These are phyloP conservation scores for Penicillium occitanis DNA, from an alignment of 2,329 filamentous ascomycete species.

Conservation along the genomic window DNA sequence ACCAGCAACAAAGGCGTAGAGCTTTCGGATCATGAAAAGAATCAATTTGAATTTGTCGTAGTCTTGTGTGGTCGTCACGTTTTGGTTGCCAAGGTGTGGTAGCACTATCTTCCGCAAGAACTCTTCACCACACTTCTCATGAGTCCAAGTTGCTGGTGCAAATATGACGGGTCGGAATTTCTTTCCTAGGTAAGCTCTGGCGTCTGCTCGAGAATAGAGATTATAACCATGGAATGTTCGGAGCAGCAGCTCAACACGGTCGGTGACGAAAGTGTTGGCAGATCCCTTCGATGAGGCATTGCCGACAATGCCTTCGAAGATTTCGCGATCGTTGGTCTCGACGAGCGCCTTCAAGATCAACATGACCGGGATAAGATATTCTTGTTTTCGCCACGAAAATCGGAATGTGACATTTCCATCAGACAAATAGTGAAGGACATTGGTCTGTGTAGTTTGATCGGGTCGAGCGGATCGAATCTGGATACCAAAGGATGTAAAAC, in stretches of 20 bases:
- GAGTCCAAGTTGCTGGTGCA: slow-evolving; percentile 76
- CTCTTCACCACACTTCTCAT: slow-evolving; percentile 87
- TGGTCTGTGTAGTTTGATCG: slow-evolving; percentile 98
- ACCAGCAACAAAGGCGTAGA: slow-evolving; percentile 88
- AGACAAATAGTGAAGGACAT: slow-evolving; percentile 90
- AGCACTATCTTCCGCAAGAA: slow-evolving; percentile 88
- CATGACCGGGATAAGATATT: slow-evolving; percentile 92
- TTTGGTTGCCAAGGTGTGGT: slow-evolving; percentile 82
- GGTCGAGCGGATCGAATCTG: slow-evolving; percentile 88
- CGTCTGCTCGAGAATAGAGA: slow-evolving; percentile 77
- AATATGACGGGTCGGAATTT: slow-evolving; percentile 89
- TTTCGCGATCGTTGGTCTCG: slow-evolving; percentile 94
- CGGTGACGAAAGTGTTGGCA: slow-evolving; percentile 88
- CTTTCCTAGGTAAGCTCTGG: slow-evolving; percentile 79
- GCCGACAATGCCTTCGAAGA: slow-evolving; percentile 91
- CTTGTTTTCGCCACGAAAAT: slow-evolving; percentile 96
- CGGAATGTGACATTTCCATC: slow-evolving; percentile 96
- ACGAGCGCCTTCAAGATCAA: slow-evolving; percentile 95
- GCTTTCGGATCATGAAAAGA: slow-evolving; percentile 92
- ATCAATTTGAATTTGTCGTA: slow-evolving; percentile 91
- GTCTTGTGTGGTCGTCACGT: slow-evolving; percentile 81
- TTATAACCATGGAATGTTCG: slow-evolving; percentile 91
- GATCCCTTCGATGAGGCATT: slow-evolving; percentile 71
- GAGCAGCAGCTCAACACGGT: slow-evolving; percentile 87
- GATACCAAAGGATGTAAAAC: slow-evolving; percentile 87